These are phyloP conservation scores for Petrea volubilis DNA, from an alignment of 257 asterid genomes.

Conservation along the genomic window DNA sequence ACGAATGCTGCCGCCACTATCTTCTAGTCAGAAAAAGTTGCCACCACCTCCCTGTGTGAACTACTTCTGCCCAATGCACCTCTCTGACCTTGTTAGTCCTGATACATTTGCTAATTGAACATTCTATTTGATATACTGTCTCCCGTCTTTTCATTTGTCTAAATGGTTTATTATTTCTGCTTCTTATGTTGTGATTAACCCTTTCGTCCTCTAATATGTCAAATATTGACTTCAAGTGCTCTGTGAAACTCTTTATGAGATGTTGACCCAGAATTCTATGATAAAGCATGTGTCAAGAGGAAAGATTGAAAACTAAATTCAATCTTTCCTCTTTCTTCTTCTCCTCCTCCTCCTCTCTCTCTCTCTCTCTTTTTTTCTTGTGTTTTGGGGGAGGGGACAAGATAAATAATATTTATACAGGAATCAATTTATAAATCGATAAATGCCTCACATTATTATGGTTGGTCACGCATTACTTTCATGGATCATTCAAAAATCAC, in stretches of 20 bases:
- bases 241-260: background rate
- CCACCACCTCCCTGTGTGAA: slow-evolving; percentile 91
- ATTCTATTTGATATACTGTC: background rate
- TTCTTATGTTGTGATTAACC: background rate
- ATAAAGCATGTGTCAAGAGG: background rate
- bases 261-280: background rate
- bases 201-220: slow-evolving; percentile 12
- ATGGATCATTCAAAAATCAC: background rate
- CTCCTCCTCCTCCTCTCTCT: background rate
- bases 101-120: slow-evolving; percentile 23
- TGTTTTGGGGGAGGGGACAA: background rate
- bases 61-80: slow-evolving; percentile 97
- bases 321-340: background rate
- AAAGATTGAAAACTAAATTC: background rate
- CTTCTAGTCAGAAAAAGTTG: slow-evolving; percentile 81
- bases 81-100: slow-evolving; percentile 75
- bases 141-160: slow-evolving; percentile 1
- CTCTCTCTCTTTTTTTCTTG: background rate
- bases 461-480: background rate
- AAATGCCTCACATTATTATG: background rate
- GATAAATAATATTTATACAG: background rate
- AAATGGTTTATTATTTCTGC: background rate
- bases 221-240: background rate
- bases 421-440: background rate
- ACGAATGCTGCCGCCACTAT: slow-evolving; percentile 93